Conservation (phyloP, 495 filamentous ascomycete genomes). For the Thozetella sp. region DNA sequence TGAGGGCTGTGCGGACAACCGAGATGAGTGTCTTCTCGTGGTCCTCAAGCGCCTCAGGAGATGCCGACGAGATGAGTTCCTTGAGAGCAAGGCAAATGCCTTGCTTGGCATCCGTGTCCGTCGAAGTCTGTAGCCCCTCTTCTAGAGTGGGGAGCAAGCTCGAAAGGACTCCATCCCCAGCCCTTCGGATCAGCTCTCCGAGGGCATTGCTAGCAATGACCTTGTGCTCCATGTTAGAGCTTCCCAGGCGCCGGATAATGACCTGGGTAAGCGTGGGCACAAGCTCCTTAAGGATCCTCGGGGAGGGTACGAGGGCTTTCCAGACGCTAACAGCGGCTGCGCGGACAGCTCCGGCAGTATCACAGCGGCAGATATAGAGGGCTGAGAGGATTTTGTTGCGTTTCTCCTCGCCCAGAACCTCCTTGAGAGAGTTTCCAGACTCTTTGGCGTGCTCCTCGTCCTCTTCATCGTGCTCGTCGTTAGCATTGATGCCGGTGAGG, state of each 20-base stretch:
- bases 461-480: slow-evolving; percentile 70
- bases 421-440: slow-evolving; percentile 86
- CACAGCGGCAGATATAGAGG: slow-evolving; percentile 95
- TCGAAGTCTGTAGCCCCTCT: slow-evolving; percentile 84
- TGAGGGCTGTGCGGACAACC: slow-evolving; percentile 89
- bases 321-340: slow-evolving; percentile 90
- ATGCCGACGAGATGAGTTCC: slow-evolving; percentile 91
- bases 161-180: slow-evolving; percentile 88
- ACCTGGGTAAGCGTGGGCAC: slow-evolving; percentile 92
- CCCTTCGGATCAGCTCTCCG: slow-evolving; percentile 94
- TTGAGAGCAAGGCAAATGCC: slow-evolving; percentile 96
- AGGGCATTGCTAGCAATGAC: slow-evolving; percentile 96
- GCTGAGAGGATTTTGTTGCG: slow-evolving; percentile 93
- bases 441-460: slow-evolving; percentile 79
- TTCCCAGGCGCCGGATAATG: slow-evolving; percentile 91
- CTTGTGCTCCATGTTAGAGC: slow-evolving; percentile 97
- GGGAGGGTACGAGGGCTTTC: slow-evolving; percentile 95
- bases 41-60: slow-evolving; percentile 85
- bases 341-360: slow-evolving; percentile 91
- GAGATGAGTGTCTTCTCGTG: slow-evolving; percentile 94
- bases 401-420: slow-evolving; percentile 93
- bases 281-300: slow-evolving; percentile 90
- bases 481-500: slow-evolving; percentile 90
- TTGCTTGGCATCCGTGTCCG: slow-evolving; percentile 92
- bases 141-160: slow-evolving; percentile 90